Conservation (phyloP, 352 stramenopile species). For the Phytophthora palmivora region DNA sequence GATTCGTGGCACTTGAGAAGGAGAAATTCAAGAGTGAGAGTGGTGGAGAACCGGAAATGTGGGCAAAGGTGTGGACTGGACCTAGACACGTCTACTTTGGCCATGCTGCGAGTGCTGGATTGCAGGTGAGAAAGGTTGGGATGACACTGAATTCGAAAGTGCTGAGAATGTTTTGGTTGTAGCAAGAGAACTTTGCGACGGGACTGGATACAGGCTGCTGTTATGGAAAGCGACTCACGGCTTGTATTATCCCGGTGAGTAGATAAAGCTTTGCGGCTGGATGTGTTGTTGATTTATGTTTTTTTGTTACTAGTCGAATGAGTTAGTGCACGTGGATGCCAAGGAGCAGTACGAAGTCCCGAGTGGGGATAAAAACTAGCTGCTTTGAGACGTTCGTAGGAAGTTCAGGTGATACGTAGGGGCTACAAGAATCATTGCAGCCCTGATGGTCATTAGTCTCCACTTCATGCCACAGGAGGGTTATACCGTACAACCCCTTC, state of each 20-base stretch:
- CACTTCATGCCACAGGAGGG: no score
- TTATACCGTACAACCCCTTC: conserved; percentile 11
- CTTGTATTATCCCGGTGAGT: conserved; percentile 86
- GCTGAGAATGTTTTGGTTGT: conserved; percentile 8
- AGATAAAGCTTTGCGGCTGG: background rate
- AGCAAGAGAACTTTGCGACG: conserved; percentile 89
- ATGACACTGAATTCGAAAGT: background rate
- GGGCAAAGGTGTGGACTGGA: conserved; percentile 85
- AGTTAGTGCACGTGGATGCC: conserved; percentile 45
- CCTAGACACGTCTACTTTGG: conserved; percentile 91
- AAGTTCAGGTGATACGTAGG: background rate
- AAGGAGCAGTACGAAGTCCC: conserved; percentile 46
- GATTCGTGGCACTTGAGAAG: conserved; percentile 45
- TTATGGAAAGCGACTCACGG: conserved; percentile 89
- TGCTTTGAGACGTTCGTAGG: background rate
- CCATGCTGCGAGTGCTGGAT: conserved; percentile 85
- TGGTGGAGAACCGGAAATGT: conserved; percentile 43
- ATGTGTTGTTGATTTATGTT: conserved; percentile 13
- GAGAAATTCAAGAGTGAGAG: conserved; percentile 34
- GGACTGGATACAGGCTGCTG: conserved; percentile 93
- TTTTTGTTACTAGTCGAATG: conserved; percentile 33
- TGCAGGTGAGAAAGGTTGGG: conserved; percentile 63
- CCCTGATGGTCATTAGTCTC: background rate
- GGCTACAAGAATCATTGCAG: background rate
- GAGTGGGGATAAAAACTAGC: conserved; percentile 31